Evolutionary conservation across 2,329 filamentous ascomycete species (phyloP).

Genomic region (Ceratocystis smalleyi): DNA sequence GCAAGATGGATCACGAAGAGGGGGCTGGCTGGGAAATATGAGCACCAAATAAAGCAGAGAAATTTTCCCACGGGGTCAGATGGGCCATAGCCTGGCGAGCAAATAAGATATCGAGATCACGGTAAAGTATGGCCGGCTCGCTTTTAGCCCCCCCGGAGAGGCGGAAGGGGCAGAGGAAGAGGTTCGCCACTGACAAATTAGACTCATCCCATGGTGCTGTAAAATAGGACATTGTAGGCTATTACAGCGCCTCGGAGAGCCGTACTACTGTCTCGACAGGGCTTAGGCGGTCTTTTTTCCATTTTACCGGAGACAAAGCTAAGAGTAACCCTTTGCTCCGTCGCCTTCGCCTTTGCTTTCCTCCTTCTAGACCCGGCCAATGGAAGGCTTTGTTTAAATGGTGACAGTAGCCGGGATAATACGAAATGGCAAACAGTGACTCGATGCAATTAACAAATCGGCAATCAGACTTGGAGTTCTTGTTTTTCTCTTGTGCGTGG

Average conservation of each 20-base stretch:
- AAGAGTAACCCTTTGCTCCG: neutral
- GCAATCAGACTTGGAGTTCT: neutral
- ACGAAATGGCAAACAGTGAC: neutral
- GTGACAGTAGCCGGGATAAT: neutral
- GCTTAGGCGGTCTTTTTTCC: neutral
- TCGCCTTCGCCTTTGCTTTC: neutral
- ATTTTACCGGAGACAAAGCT: slow-evolving; percentile 1
- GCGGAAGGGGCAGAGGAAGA: neutral
- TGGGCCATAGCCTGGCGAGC: too few relatives aligned
- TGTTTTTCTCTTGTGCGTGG: neutral
- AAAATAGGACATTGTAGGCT: too few relatives aligned
- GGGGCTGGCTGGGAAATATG: neutral
- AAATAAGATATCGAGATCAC: neutral
- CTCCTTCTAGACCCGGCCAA: neutral
- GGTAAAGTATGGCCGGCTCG: neutral
- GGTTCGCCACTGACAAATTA: neutral
- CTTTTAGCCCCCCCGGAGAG: neutral
- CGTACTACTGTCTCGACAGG: too few relatives aligned
- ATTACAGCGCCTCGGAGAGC: too few relatives aligned
- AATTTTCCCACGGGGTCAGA: too few relatives aligned
- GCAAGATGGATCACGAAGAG: neutral
- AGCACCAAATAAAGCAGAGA: neutral
- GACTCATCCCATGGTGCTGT: neutral
- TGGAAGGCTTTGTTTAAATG: neutral
- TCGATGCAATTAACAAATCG: neutral